Base-by-base conservation (phyloP, 495 filamentous ascomycete genomes). In the Letharia lupina region DNA sequence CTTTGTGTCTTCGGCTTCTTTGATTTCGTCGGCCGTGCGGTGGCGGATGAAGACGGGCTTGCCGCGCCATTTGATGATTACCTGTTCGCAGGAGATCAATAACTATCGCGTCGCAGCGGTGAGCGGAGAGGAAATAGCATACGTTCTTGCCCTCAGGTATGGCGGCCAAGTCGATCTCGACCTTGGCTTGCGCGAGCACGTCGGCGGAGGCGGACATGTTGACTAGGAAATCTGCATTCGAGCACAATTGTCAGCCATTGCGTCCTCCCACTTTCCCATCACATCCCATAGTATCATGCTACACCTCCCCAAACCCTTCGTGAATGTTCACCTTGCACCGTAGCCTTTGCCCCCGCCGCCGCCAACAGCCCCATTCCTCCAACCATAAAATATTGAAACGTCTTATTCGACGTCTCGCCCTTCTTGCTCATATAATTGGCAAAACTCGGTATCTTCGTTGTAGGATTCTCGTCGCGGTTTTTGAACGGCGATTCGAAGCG, bases 11-110 rank as follows among this genome's bases (percentile, higher is more conserved):
- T 92, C 87, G 78, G 91, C 91, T 79, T 93, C 89, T 65, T 87
- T 82, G 80, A 96, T 95, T 81, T 96, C 91, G 67, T 82, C 82
- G 71, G 82, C 75, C 69, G 95, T 99, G 70, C 95, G 91, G 87
- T 99, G 95, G 76, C 95, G 93, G 86, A 99, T 92, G 85, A 99
- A 98, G 77, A 99, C 91, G 77, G 95, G 95, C 87, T 99, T 99
- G 75, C 95, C 95, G 81, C 95, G 89, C 95, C 95, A 99, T 84
- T 99, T 99, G 84, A 99, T 93, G 79, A 98, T 95, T 77, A 98
- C 89, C 91, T 95, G 71, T 74, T 65, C 64, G 56, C 58, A 28
- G 35, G 41, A 52, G 12, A 63, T 65, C 31, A 35, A 15, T 12
- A 1, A 62, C 41, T 15, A 42, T 28, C 18, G 47, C 28, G 28